Base-by-base conservation (phyloP, 805 yeast genomes). In the Wickerhamiella bombiphila region DNA sequence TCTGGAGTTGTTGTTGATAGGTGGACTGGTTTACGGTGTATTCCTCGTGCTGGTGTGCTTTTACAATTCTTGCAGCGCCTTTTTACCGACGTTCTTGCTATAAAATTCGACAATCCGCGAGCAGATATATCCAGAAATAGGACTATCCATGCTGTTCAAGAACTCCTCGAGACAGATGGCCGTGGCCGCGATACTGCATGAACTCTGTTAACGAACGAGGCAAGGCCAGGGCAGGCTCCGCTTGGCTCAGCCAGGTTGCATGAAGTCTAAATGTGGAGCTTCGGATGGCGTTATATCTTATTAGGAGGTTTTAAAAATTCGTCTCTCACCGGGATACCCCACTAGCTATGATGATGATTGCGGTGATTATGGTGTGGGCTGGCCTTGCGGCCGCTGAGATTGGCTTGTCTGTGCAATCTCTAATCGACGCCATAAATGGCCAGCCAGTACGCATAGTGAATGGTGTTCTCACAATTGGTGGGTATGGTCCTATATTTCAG, bases 31-130 rank as follows among this genome's bases (percentile, higher is more conserved):
- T 67, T 88, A 9, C 66, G 81, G 43, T 82, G 95, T 1, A 88
- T 96, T 96, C 79, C 94, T 45, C 80, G 91, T 46, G 82, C 86
- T 50, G 97, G 86, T 1, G 94, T 88, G 2, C 60, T 88, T 34
- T 68, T 86, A 22, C 79, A 80, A 41, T 72, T 77, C 41, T 58
- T 88, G 39, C 63, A 93, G 48, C 51, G 58, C 8, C 54, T 82
- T 34, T 56, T 88, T 22, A 94, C 85, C 51, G 61, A 65, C 15
- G 72, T 80, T 0, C 69, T 88, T 39, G 77, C 70, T 31, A 66
- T 65, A 17, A 73, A 73, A 45, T 61, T 86, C 32, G 72, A 65
- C 16, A 58, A 57, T 24, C 79, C 80, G 1, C 34, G 37, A n/a
- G 30, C 43, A 4, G 55, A 53, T 28, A 41, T 56, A 15, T 43